Percentiles rank a stretch among this genome's conserved stretches.
phyloP scores from a whole-genome alignment of 305 asterid species.

The Plantago coronopus region DNA sequence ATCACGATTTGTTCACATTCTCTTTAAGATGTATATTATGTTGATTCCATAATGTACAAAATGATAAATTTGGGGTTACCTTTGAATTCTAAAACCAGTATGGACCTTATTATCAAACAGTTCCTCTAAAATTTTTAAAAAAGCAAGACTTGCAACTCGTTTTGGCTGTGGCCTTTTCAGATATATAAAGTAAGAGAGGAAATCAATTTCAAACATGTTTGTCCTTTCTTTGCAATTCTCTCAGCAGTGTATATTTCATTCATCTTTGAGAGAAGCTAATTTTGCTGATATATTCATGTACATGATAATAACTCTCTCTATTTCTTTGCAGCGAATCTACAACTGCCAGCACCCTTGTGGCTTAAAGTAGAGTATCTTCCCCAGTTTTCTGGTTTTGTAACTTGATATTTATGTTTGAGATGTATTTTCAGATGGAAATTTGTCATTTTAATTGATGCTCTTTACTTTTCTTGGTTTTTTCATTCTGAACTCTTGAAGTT shows the following conservation, averaged over 20 bases:
- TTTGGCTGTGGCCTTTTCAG: too few relatives aligned
- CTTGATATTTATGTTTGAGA: slow-evolving; percentile 20
- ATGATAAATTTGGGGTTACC: not conserved
- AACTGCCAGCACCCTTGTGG: slow-evolving; percentile 68
- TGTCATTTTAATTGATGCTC: not conserved
- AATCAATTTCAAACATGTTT: not conserved
- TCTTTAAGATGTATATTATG: not conserved
- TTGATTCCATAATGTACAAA: not conserved
- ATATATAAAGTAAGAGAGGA: too few relatives aligned
- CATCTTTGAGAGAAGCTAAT: not conserved
- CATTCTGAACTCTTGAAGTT: slow-evolving; percentile 7
- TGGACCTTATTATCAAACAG: too few relatives aligned
- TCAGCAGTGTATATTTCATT: not conserved
- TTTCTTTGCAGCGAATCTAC: slow-evolving; percentile 52
- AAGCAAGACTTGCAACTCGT: too few relatives aligned
- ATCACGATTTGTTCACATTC: not conserved
- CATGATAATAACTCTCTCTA: not conserved
- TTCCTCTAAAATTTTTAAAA: too few relatives aligned
- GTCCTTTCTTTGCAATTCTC: not conserved
- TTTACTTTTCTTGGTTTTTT: not conserved
- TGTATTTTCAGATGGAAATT: slow-evolving; percentile 16
- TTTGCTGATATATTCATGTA: not conserved
- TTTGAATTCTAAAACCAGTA: too few relatives aligned
- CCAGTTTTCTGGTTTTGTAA: slow-evolving; percentile 19
- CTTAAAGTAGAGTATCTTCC: slow-evolving; percentile 23